phyloP scores from a whole-genome alignment of 257 asterid species.

The Plectranthus barbatus region DNA sequence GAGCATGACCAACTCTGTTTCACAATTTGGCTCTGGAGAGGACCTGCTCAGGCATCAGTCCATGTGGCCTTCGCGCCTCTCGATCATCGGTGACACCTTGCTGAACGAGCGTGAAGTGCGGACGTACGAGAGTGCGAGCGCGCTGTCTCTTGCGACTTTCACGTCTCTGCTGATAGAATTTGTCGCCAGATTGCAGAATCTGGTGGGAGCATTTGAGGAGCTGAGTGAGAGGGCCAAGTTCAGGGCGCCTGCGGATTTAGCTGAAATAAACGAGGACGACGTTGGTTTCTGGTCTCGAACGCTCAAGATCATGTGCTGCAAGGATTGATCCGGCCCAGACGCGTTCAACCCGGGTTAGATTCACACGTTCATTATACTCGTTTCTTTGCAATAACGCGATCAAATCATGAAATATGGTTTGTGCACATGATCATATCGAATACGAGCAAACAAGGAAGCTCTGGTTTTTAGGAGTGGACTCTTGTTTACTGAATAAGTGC shows the following conservation, averaged over 20 bases:
- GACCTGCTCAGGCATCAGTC: conserved; percentile 51
- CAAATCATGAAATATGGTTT: not conserved
- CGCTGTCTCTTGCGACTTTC: conserved; percentile 74
- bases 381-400: not conserved
- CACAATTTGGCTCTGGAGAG: conserved; percentile 72
- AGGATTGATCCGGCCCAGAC: not conserved
- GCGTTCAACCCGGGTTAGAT: not conserved
- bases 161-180: conserved; percentile 83
- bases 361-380: not conserved
- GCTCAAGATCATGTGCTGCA: conserved; percentile 22
- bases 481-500: not conserved
- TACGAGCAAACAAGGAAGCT: not conserved
- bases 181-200: conserved; percentile 90
- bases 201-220: conserved; percentile 56
- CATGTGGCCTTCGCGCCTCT: conserved; percentile 92
- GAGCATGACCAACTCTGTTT: conserved; percentile 33
- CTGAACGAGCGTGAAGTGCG: conserved; percentile 75
- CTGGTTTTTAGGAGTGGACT: not conserved
- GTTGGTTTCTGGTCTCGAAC: conserved; percentile 32
- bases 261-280: conserved; percentile 19
- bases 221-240: conserved; percentile 75
- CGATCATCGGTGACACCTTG: conserved; percentile 57
- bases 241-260: conserved; percentile 27
- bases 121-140: conserved; percentile 88
- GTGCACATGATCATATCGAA: not conserved